phyloP scores from a whole-genome alignment of 192 early-diverging fungal species.

The Rhizophagus clarus region DNA sequence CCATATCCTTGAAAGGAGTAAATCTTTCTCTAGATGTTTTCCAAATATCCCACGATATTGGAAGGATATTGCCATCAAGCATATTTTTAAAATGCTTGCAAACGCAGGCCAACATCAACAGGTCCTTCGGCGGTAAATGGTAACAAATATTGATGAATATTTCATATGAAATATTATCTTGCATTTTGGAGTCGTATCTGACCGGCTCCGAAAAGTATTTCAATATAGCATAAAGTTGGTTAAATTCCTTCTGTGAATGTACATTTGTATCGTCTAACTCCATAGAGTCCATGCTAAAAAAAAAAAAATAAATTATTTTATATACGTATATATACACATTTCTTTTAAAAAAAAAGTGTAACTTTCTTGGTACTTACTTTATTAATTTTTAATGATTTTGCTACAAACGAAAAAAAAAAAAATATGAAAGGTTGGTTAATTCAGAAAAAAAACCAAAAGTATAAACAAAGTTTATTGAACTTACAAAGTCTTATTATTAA shows the following conservation, averaged over 20 bases:
- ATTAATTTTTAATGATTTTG: too few relatives aligned
- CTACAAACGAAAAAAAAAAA: too few relatives aligned
- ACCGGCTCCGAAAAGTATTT: constrained; percentile 2
- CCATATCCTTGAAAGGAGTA: constrained; percentile 14
- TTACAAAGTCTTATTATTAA: too few relatives aligned
- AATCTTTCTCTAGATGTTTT: constrained; percentile 2
- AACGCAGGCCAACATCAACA: constrained; percentile 6
- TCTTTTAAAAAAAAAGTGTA: neutral
- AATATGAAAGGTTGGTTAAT: too few relatives aligned
- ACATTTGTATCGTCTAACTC: neutral
- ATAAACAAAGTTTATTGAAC: too few relatives aligned
- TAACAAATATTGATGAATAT: constrained; percentile 10
- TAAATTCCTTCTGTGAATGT: neutral
- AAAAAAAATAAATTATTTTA: neutral
- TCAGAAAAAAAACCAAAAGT: too few relatives aligned
- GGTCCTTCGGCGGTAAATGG: constrained; percentile 10
- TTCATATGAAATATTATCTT: constrained; percentile 13
- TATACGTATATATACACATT: too few relatives aligned
- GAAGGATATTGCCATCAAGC: neutral
- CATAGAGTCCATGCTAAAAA: neutral
- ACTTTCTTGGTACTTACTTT: too few relatives aligned
- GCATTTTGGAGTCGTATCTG: neutral
- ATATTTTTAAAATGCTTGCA: constrained; percentile 15
- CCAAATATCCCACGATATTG: constrained; percentile 9
- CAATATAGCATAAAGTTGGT: neutral